Base-by-base conservation (phyloP, 305 asterid genomes). In the Ajuga reptans region DNA sequence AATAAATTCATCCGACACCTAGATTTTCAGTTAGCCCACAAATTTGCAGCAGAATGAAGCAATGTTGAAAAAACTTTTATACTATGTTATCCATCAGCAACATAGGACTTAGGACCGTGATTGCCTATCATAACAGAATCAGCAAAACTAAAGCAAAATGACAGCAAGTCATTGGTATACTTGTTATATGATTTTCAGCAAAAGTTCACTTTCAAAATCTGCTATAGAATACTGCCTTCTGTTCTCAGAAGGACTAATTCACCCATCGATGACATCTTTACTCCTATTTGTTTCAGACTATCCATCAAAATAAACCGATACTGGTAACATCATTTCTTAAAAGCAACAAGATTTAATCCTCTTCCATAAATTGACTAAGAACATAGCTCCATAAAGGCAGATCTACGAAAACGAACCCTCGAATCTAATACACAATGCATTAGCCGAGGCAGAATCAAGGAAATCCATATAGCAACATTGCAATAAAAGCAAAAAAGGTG, bases 321-420 rank as follows among this genome's bases (percentile, higher is more conserved):
- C 5, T 14, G 41, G 37, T 31, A 27, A 52, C 4, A 47, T 46
- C 45, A 52, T 21, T 24, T 57, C 52, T 3, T 5, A 17, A 18
- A 16, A 11, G 56, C 12, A 42, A 64, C 43, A 76, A 70, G 54
- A 52, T 42, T n/a, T 2, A 70, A 72, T 16, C 37, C 14, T 41
- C 55, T 42, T 18, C 33, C 34, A 49, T 6, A 1, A 9, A 56
- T 6, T 15, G 12, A 16, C 50, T 18, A 12, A 47, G 24, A 50
- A n/a, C 3, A 57, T 47, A 71, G 55, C 73, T 56, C 64, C 51
- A 33, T 4, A 4, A 18, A 49, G 18, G 31, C 77, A 73, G 79
- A 80, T 80, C 79, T 69, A 66, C 39, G 49, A 53, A 72, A 29
- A 58, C 12, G 57, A 36, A 69, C 56, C 65, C 64, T 18, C 27